A percentile compares a stretch with the other conserved stretches of the same genome.
Evolutionary conservation across 208 protist species (phyloP).

Genomic region (Phytomonas francai): DNA sequence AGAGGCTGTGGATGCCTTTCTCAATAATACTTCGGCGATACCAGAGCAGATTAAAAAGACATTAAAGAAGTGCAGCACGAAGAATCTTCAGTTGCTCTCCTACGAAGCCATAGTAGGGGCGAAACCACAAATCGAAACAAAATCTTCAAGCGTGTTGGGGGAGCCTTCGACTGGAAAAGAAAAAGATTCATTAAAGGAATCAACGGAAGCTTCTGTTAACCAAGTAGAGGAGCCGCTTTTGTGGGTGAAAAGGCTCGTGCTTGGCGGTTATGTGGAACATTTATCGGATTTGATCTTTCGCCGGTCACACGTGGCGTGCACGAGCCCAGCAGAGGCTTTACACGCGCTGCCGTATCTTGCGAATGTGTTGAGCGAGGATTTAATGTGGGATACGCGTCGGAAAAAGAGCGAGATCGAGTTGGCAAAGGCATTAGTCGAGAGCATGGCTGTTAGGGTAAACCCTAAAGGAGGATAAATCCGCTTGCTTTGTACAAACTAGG

Average conservation of each 20-base stretch:
- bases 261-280: conserved; percentile 50
- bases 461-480: too few species aligned
- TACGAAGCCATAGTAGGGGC: too few species aligned
- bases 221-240: too few species aligned
- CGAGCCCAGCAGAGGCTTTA: conserved; percentile 58
- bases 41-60: neutral
- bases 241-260: conserved; percentile 17
- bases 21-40: conserved; percentile 21
- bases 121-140: too few species aligned
- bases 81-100: conserved; percentile 16
- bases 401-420: conserved; percentile 29
- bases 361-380: conserved; percentile 25
- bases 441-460: conserved; percentile 8
- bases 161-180: too few species aligned
- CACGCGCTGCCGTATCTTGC: conserved; percentile 34
- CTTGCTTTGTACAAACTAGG: too few species aligned
- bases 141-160: too few species aligned
- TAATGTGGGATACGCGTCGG: conserved; percentile 28
- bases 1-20: conserved; percentile 37
- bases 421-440: conserved; percentile 24
- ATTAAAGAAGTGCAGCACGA: conserved; percentile 26
- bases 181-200: too few species aligned
- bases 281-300: conserved; percentile 63
- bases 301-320: conserved; percentile 60
- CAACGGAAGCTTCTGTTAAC: too few species aligned